Evolutionary conservation across 2,329 filamentous ascomycete genomes (phyloP), one percentile per base, ranked within the genome.

Genomic region (Penicillium sumatraense): DNA sequence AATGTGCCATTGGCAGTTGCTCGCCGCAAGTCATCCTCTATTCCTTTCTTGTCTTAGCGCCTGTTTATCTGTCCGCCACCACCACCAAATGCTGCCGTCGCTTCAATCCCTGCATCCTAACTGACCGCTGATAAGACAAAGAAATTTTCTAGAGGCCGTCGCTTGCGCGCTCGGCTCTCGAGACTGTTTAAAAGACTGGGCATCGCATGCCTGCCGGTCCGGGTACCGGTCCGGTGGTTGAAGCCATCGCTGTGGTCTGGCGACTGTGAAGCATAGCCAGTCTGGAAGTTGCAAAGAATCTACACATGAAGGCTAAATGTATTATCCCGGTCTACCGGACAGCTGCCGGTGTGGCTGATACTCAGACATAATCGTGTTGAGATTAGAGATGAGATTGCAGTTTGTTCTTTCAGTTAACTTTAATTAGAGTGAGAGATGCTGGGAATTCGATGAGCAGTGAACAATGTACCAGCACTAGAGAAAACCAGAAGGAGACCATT

Each of bases 271-370:
- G n/a, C n/a, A 10, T 27, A 49, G n/a, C 47, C 47, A 40, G 35
- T 27, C 26, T 41, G n/a, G 16, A 26, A 6, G 14, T 50, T 23
- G 36, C 36, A 40, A 23, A 26, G 33, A n/a, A n/a, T n/a, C n/a
- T n/a, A n/a, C n/a, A n/a, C 1, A 4, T n/a, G 40, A 31, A 29
- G 26, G 14, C 16, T 7, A 31, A 10, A 31, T 46, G 16, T 14
- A 10, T n/a, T 24, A 49, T 55, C 29, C 42, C 42, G 51, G 51
- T 46, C 48, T 38, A 49, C 56, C 56, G 38, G 56, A 35, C 23
- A 51, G 48, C 36, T 46, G 42, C 56, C 52, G 52, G 56, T 55
- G 51, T 55, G 52, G 52, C 56, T 58, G 51, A 16, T 36, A n/a
- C 45, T 24, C 18, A 14, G 29, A 20, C 18, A 33, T 3, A 31